Evolutionary conservation across 352 stramenopile species (phyloP).

Genomic region (Pythium dissimile): DNA sequence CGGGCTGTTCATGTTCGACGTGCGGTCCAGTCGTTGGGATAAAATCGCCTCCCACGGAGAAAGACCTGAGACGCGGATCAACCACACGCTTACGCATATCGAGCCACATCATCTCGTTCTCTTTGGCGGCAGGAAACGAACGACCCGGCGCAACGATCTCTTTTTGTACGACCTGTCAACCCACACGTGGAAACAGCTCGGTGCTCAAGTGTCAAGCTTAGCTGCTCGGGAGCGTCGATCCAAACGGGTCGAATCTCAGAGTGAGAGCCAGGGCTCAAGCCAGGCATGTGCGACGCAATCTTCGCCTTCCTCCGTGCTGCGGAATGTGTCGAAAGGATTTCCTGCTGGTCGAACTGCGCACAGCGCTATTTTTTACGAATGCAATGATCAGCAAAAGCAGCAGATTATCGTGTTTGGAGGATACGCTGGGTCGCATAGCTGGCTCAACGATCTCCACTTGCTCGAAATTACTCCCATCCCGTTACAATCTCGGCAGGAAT

Average conservation of each 20-base stretch:
- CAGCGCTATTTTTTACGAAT: constrained; percentile 32
- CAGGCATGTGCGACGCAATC: neutral
- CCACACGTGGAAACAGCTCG: neutral
- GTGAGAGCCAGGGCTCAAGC: neutral
- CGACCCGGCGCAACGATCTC: constrained; percentile 50
- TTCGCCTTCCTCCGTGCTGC: neutral
- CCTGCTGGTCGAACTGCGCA: constrained; percentile 44
- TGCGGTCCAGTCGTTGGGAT: constrained; percentile 49
- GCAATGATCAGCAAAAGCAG: constrained; percentile 9
- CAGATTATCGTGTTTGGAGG: constrained; percentile 62
- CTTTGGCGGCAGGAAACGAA: constrained; percentile 50
- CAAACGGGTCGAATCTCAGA: neutral
- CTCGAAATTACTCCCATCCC: constrained; percentile 30
- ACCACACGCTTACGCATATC: constrained; percentile 57
- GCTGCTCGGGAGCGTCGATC: neutral
- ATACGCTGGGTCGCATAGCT: constrained; percentile 53
- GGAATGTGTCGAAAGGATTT: neutral
- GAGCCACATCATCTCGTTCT: constrained; percentile 46
- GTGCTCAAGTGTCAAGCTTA: neutral
- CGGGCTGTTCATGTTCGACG: constrained; percentile 55
- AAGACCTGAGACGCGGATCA: constrained; percentile 47
- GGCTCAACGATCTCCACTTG: constrained; percentile 64
- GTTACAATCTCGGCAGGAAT: neutral
- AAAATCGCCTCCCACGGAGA: constrained; percentile 38
- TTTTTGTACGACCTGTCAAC: constrained; percentile 39